Base-by-base conservation (phyloP, 352 stramenopile genomes). In the Phytophthora citrophthora region DNA sequence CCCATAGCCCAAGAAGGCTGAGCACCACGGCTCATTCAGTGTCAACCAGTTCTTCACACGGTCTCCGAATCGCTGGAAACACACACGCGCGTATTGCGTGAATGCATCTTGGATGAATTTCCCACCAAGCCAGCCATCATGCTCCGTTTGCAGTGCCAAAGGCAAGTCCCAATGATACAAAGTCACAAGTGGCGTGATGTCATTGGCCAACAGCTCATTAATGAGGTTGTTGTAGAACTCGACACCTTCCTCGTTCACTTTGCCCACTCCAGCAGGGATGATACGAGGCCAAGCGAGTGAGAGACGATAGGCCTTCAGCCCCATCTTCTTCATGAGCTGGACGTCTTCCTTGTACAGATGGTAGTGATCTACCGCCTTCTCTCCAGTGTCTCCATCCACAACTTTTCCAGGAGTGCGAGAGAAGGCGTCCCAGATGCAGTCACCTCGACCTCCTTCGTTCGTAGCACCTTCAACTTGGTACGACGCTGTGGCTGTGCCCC, bases 91-190 rank as follows among this genome's bases (percentile, higher is more conserved):
- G 69, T 98, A 98, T 12, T 90, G 66, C 16, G 69, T 69, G 66
- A 96, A 96, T 13, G 80, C 74, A 16, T 83, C 56, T n/a, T 85
- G 68, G 39, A 91, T 80, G 36, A 80, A 68, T 9, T 62, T 67
- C 4, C 67, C 67, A n/a, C 73, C 70, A 0, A 89, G 69, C 68
- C 67, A 88, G 11, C 93, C 94, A 41, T 89, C 85, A 57, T 92
- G 90, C 53, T 87, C 77, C 18, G 90, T 90, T 57, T 97, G 72
- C 15, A 98, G 60, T 20, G 64, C 53, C 49, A 97, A 72, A 12
- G 95, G 95, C 20, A 98, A 64, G 77, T 98, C 96, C 96, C 96
- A 98, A 73, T 99, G 96, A 70, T 98, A 99, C 4, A 99, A 66
- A 16, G 95, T 98, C 20, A 97, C 85, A 18, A 93, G 74, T n/a